Evolutionary conservation across 768 basidiomycete genomes (phyloP).

Genomic region (Termitomyces sp.): DNA sequence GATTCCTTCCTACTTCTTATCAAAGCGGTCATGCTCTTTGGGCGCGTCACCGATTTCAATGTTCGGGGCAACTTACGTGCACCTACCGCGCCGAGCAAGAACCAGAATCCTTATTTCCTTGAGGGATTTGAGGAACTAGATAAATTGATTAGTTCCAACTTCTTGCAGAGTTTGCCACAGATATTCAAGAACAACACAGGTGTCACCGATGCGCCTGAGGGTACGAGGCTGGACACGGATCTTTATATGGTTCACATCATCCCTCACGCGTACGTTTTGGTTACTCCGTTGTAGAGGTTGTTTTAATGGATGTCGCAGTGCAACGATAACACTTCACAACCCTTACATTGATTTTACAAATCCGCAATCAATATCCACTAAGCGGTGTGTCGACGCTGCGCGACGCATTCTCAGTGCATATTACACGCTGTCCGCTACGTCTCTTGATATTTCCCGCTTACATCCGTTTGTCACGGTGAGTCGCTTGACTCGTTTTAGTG

Average conservation of each 20-base stretch:
- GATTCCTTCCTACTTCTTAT: slow-evolving; percentile 80
- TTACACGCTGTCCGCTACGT: slow-evolving; percentile 77
- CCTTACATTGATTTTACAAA: slow-evolving; percentile 77
- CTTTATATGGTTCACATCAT: slow-evolving; percentile 84
- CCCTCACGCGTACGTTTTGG: slow-evolving; percentile 69
- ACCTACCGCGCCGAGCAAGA: slow-evolving; percentile 63
- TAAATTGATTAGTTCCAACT: slow-evolving; percentile 59
- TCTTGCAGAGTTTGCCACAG: slow-evolving; percentile 68
- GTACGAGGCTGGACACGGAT: slow-evolving; percentile 70
- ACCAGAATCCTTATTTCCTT: slow-evolving; percentile 66
- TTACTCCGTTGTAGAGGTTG: slow-evolving; percentile 8
- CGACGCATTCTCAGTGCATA: slow-evolving; percentile 71
- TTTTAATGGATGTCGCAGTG: slow-evolving; percentile 39
- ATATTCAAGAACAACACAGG: slow-evolving; percentile 61
- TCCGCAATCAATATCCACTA: slow-evolving; percentile 59
- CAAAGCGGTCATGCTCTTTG: slow-evolving; percentile 83
- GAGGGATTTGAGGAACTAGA: slow-evolving; percentile 72
- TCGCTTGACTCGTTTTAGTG: slow-evolving; percentile 2
- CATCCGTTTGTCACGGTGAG: slow-evolving; percentile 82
- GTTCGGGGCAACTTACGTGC: slow-evolving; percentile 71
- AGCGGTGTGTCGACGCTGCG: slow-evolving; percentile 73
- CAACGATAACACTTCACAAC: slow-evolving; percentile 84
- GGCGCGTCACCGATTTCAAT: slow-evolving; percentile 81
- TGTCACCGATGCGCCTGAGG: slow-evolving; percentile 56
- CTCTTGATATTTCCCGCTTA: slow-evolving; percentile 72